Evolutionary conservation across 1,284 basidiomycete genomes (phyloP), one percentile per base, ranked within the genome.

Genomic region (Puccinia sorghi): DNA sequence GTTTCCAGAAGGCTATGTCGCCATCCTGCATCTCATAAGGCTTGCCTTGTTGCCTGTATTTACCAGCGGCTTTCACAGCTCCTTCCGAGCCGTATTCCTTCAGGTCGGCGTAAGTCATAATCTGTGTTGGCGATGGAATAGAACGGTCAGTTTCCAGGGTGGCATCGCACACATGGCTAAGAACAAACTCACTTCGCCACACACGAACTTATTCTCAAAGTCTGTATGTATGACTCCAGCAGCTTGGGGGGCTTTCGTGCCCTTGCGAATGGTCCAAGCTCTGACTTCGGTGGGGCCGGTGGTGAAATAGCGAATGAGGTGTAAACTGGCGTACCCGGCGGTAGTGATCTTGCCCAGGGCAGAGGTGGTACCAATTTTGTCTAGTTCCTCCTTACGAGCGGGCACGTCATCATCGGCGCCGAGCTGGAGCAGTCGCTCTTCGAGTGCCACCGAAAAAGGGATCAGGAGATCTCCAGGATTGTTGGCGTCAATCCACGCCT

Each of bases 161-260:
- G 17, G 25, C 27, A 7, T 8, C 32, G 39, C 3, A 32, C n/a
- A 37, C 4, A 66, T 12, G 39, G 13, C 4, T 25, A 67, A 48
- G 7, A 48, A 39, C 7, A 37, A 46, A 72, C 76, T 61, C 32
- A 79, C 76, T 86, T 99, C 96, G 86, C 96, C 97, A 83, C 96
- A 99, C n/a, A 99, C 93, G 83, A 99, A 98, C 87, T 97, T 97
- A 85, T 96, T 93, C 87, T 98, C 93, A 84, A 96, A 96, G 86
- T 96, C 94, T 61, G 93, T 90, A 87, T 99, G 96, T 84, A 99
- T 99, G 83, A 99, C 94, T 86, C 97, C 97, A 50, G 97, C 97
- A 2, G 97, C 97, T 84, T 94, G 92, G 20, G 96, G 97, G 0
- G 97, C 97, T 85, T 95, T 97, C 61, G 91, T 93, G 39, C 94